A percentile compares a stretch with the other conserved stretches of the same genome.
These are phyloP conservation scores for Echites panduratus DNA, from an alignment of 257 asterid species.

Conservation along the genomic window DNA sequence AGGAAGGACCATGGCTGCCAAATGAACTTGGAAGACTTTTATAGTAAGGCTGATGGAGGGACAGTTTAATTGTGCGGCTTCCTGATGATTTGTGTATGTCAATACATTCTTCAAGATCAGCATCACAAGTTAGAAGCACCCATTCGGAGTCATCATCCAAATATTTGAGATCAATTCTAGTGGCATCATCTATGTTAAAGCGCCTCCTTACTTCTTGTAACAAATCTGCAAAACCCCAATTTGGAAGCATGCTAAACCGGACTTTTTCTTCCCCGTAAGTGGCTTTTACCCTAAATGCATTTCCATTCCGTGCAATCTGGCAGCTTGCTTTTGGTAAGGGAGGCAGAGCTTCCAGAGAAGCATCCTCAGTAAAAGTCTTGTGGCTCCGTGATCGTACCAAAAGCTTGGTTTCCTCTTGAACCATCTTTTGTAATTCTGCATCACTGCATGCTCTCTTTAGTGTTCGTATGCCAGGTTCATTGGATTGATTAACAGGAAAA, in stretches of 20 bases:
- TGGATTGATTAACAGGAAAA: constrained; percentile 28
- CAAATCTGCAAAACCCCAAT: constrained; percentile 50
- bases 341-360: constrained; percentile 32
- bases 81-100: constrained; percentile 56
- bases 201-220: constrained; percentile 54
- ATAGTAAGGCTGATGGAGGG: constrained; percentile 41
- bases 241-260: constrained; percentile 57
- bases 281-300: constrained; percentile 53
- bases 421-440: constrained; percentile 40
- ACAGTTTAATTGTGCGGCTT: constrained; percentile 49
- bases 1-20: constrained; percentile 47
- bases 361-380: constrained; percentile 33
- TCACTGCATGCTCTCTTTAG: constrained; percentile 44
- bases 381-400: constrained; percentile 57
- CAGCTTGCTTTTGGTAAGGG: constrained; percentile 29
- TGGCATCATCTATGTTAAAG: constrained; percentile 44
- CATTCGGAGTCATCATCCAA: constrained; percentile 74
- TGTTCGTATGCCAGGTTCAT: constrained; percentile 30
- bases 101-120: constrained; percentile 74
- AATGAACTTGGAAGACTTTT: constrained; percentile 51
- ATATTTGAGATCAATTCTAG: constrained; percentile 49
- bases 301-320: constrained; percentile 20
- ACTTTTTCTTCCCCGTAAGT: constrained; percentile 61
- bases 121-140: constrained; percentile 85
- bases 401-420: constrained; percentile 47